A percentile compares a stretch with the other conserved stretches of the same genome.
Evolutionary conservation across 305 asterid species (phyloP).

Genomic region (Plantago coronopus): DNA sequence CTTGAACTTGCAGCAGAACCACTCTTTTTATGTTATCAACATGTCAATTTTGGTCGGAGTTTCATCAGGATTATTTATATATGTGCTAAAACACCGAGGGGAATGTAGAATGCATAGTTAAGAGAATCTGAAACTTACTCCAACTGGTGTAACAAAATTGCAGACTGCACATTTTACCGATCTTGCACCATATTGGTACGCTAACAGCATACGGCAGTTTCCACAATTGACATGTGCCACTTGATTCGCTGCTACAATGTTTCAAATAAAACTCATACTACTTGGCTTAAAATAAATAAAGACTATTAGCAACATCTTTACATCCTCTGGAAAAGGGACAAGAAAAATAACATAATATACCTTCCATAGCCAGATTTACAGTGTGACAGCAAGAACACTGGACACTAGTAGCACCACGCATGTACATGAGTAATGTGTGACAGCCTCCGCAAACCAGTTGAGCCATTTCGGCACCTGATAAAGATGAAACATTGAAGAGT

Average conservation of each 20-base stretch:
- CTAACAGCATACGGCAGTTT: slow-evolving; percentile 47
- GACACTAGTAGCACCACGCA: slow-evolving; percentile 55
- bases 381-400: slow-evolving; percentile 63
- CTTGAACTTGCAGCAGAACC: not conserved
- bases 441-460: slow-evolving; percentile 58
- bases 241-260: slow-evolving; percentile 41
- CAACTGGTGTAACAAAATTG: slow-evolving; percentile 44
- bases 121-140: slow-evolving; percentile 27
- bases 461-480: slow-evolving; percentile 56
- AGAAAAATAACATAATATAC: slow-evolving; percentile 13
- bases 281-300: too few species aligned
- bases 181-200: slow-evolving; percentile 53
- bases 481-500: not conserved
- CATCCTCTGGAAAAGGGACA: not conserved
- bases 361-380: slow-evolving; percentile 51
- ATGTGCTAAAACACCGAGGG: not conserved
- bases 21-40: not conserved
- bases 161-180: slow-evolving; percentile 59
- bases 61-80: too few species aligned
- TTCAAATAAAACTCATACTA: too few species aligned
- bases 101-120: not conserved
- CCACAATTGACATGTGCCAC: slow-evolving; percentile 62
- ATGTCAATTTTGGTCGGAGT: too few species aligned
- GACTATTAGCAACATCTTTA: too few species aligned
- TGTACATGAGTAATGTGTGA: slow-evolving; percentile 52